Evolutionary conservation across 2,329 filamentous ascomycete genomes (phyloP).

Genomic region (Ascochyta lentis): DNA sequence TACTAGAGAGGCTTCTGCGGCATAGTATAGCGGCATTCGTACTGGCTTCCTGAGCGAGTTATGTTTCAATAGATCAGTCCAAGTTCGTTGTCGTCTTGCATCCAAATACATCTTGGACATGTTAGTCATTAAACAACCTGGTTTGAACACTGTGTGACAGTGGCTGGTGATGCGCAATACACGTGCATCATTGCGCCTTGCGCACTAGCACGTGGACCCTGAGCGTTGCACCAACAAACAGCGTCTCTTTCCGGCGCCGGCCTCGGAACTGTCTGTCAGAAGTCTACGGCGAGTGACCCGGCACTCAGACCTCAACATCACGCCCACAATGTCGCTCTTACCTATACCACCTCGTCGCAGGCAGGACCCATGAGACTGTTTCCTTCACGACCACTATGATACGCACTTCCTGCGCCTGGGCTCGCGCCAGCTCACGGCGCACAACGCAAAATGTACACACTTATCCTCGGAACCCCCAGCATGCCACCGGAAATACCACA

Average conservation of each 20-base stretch:
- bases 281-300: conserved; percentile 3
- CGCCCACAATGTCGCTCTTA: conserved; percentile 4
- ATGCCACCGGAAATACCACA: conserved; percentile 16
- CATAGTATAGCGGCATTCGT: conserved; percentile 3
- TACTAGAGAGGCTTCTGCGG: not conserved
- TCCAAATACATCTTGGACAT: not conserved
- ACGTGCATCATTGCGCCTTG: conserved; percentile 13
- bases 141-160: not conserved
- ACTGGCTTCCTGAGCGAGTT: not conserved
- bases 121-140: not conserved
- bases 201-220: conserved; percentile 8
- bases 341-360: not conserved
- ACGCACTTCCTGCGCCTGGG: conserved; percentile 36
- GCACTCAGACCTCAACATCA: conserved; percentile 8
- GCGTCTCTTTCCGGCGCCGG: conserved; percentile 6
- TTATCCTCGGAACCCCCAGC: conserved; percentile 17
- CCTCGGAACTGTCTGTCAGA: conserved; percentile 7
- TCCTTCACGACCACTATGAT: conserved; percentile 37
- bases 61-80: not conserved
- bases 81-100: not conserved
- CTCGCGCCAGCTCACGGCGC: conserved; percentile 35
- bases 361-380: conserved; percentile 9
- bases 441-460: conserved; percentile 14
- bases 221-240: conserved; percentile 3
- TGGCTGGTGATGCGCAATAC: not conserved